phyloP scores from a whole-genome alignment of 768 basidiomycete genomes.

The Tricholoma flavovirens region DNA sequence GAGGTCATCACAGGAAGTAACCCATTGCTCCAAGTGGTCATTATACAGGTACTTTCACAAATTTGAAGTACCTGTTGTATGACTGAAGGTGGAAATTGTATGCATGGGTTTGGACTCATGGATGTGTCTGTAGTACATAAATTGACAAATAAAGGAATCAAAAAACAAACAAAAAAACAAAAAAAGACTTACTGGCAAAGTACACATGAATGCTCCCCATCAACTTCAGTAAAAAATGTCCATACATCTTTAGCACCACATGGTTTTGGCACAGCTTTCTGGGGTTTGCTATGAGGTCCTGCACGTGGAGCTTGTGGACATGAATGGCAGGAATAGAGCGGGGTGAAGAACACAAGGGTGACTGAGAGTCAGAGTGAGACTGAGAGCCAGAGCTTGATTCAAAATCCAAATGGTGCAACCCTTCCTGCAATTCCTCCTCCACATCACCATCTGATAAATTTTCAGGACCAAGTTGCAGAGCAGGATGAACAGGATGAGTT shows the following conservation, averaged over 20 bases:
- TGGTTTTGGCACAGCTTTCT: not conserved
- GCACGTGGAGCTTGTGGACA: not conserved
- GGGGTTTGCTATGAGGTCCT: not conserved
- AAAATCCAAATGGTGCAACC: not conserved
- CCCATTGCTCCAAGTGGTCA: conserved; percentile 13
- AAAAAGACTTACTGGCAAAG: conserved; percentile 8
- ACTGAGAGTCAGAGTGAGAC: not conserved
- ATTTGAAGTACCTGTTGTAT: conserved; percentile 5
- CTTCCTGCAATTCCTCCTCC: not conserved
- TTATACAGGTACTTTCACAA: conserved; percentile 6
- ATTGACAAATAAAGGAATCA: not conserved
- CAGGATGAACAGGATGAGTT: not conserved
- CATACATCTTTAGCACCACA: not conserved
- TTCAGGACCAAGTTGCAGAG: not conserved
- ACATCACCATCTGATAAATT: not conserved
- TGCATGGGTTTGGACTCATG: not conserved
- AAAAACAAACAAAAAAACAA: not conserved
- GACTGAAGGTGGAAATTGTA: conserved; percentile 1
- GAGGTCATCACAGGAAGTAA: conserved; percentile 11
- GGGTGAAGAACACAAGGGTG: not conserved
- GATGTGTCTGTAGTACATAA: not conserved
- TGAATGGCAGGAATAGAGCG: not conserved
- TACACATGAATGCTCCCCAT: not conserved
- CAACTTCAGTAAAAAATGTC: not conserved
- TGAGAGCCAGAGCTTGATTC: not conserved